A percentile compares a stretch with the other conserved stretches of the same genome.
Conservation (phyloP, 2,329 filamentous ascomycete species). For the Gremmenia infestans region DNA sequence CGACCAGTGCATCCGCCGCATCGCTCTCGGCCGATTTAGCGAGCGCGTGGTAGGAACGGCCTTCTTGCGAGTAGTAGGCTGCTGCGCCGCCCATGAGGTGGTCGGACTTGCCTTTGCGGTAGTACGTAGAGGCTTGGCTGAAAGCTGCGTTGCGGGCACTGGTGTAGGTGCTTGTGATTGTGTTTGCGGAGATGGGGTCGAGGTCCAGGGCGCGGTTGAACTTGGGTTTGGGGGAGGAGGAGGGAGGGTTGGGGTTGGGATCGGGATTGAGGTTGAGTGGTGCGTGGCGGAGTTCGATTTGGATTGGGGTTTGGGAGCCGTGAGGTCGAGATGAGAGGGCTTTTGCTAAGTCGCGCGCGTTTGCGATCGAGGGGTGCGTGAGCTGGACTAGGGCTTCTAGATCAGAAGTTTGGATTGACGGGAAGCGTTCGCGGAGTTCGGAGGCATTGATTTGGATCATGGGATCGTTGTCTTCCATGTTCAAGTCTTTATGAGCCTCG, state of each 20-base stretch:
- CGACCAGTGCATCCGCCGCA: slow-evolving; percentile 66
- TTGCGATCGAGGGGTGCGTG: slow-evolving; percentile 50
- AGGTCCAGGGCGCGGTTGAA: background rate
- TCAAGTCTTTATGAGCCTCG: slow-evolving; percentile 22
- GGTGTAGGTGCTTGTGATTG: slow-evolving; percentile 9
- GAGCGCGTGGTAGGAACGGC: slow-evolving; percentile 55
- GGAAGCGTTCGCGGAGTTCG: slow-evolving; percentile 51
- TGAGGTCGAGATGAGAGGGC: slow-evolving; percentile 37
- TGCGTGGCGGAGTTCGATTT: slow-evolving; percentile 27
- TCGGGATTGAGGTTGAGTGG: slow-evolving; percentile 18
- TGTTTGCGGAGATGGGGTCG: slow-evolving; percentile 2
- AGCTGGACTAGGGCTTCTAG: slow-evolving; percentile 50
- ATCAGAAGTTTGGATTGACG: slow-evolving; percentile 42
- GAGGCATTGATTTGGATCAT: slow-evolving; percentile 44
- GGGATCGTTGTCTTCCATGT: slow-evolving; percentile 39
- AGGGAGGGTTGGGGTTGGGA: background rate
- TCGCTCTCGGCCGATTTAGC: slow-evolving; percentile 56
- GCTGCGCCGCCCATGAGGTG: slow-evolving; percentile 71
- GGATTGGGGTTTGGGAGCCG: slow-evolving; percentile 13
- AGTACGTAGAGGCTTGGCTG: slow-evolving; percentile 51
- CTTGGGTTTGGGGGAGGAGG: background rate
- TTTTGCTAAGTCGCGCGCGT: slow-evolving; percentile 55
- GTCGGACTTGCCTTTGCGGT: slow-evolving; percentile 61
- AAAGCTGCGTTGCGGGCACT: slow-evolving; percentile 39
- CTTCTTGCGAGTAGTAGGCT: slow-evolving; percentile 68